Evolutionary conservation across 108 stramenopile genomes (phyloP).

Genomic region (Aurantiochytrium sp.): DNA sequence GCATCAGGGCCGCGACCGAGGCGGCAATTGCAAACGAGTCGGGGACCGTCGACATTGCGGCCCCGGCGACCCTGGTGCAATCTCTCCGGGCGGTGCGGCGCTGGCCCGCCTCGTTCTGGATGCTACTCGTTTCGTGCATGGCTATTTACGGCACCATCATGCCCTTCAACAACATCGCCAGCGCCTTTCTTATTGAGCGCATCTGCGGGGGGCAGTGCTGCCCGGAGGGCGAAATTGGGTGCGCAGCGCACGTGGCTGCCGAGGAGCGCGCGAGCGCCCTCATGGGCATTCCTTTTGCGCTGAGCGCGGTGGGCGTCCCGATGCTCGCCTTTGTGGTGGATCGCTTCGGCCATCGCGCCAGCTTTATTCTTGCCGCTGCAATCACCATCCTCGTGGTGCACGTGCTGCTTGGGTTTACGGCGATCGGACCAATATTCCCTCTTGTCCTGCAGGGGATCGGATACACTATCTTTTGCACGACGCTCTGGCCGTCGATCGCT

Average conservation of each 20-base stretch:
- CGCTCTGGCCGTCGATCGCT: conserved; percentile 67
- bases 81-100: not conserved
- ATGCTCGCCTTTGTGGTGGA: conserved; percentile 61
- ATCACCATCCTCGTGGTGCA: conserved; percentile 49
- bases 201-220: conserved; percentile 37
- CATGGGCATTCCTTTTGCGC: conserved; percentile 37
- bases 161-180: conserved; percentile 67
- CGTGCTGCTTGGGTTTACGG: conserved; percentile 39
- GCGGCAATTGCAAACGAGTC: no score
- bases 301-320: conserved; percentile 53
- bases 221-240: not conserved
- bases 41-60: no score
- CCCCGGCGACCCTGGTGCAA: no score
- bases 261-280: conserved; percentile 36
- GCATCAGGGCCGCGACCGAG: no score
- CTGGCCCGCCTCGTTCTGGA: conserved; percentile 49
- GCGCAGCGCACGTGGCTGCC: conserved; percentile 27
- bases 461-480: conserved; percentile 60
- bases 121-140: conserved; percentile 57
- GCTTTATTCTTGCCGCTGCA: conserved; percentile 50
- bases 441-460: conserved; percentile 61
- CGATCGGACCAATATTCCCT: conserved; percentile 45
- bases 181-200: conserved; percentile 59
- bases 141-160: conserved; percentile 65
- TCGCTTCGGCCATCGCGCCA: conserved; percentile 54